Conservation (phyloP, 2,329 filamentous ascomycete species). For the Aspergillus fijiensis region DNA sequence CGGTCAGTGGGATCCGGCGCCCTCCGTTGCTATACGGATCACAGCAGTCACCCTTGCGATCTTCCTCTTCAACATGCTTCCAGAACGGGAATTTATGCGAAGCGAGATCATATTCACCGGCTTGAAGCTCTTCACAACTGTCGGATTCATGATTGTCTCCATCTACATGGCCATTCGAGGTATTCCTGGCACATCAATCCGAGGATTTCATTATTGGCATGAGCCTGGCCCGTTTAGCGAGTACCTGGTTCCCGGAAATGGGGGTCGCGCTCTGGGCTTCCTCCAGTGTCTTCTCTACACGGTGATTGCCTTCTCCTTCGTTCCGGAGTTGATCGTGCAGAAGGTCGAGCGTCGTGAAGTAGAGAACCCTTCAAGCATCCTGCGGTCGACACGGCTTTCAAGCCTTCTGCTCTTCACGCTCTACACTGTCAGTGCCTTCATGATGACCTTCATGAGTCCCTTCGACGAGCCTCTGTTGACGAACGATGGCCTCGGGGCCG, state of each 20-base stretch:
- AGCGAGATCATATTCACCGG: slow-evolving; percentile 51
- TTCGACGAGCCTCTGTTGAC: slow-evolving; percentile 55
- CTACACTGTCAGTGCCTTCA: slow-evolving; percentile 57
- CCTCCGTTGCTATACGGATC: slow-evolving; percentile 44
- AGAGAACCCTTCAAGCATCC: slow-evolving; percentile 51
- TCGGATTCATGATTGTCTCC: slow-evolving; percentile 50
- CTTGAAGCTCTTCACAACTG: slow-evolving; percentile 51
- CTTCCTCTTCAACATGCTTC: slow-evolving; percentile 48
- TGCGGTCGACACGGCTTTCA: slow-evolving; percentile 53
- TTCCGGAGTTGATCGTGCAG: slow-evolving; percentile 55
- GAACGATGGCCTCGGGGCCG: slow-evolving; percentile 54
- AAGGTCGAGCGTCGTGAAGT: slow-evolving; percentile 55
- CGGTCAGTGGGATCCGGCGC: slow-evolving; percentile 54
- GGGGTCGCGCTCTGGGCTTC: slow-evolving; percentile 52
- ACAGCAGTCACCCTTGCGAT: slow-evolving; percentile 60
- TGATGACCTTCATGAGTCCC: slow-evolving; percentile 61
- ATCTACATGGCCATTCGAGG: slow-evolving; percentile 55
- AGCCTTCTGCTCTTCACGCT: slow-evolving; percentile 59
- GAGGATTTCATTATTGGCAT: slow-evolving; percentile 54
- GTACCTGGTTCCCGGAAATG: slow-evolving; percentile 47
- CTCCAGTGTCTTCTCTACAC: slow-evolving; percentile 51
- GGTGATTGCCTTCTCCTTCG: slow-evolving; percentile 54
- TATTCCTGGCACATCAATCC: slow-evolving; percentile 46
- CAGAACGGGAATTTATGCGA: slow-evolving; percentile 50
- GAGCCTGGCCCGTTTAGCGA: slow-evolving; percentile 50